Conservation (phyloP, 2,329 filamentous ascomycete genomes). For the Sphaerulina musiva region DNA sequence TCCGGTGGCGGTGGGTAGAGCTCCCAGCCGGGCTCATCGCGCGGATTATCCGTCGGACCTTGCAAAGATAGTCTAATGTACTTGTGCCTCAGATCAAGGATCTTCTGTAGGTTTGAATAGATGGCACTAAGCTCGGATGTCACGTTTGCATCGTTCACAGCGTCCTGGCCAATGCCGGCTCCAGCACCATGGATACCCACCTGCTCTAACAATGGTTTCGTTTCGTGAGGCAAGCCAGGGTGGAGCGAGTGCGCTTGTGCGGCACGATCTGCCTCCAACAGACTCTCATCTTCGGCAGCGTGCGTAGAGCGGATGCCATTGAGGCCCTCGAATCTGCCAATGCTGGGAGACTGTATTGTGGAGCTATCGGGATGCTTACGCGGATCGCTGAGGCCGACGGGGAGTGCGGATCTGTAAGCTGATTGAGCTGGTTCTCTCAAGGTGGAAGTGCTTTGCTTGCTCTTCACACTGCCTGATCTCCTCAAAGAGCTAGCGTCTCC, state of each 20-base stretch:
- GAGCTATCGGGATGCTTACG: slow-evolving; percentile 29
- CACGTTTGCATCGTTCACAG: slow-evolving; percentile 69
- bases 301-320: slow-evolving; percentile 12
- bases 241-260: slow-evolving; percentile 47
- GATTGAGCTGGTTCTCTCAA: slow-evolving; percentile 9
- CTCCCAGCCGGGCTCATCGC: slow-evolving; percentile 72
- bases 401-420: slow-evolving; percentile 32
- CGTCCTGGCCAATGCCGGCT: slow-evolving; percentile 56
- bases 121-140: slow-evolving; percentile 78
- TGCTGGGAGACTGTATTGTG: slow-evolving; percentile 29
- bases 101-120: slow-evolving; percentile 81
- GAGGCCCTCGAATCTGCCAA: slow-evolving; percentile 27
- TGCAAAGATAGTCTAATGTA: slow-evolving; percentile 85
- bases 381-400: slow-evolving; percentile 32
- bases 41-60: slow-evolving; percentile 75
- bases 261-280: slow-evolving; percentile 44
- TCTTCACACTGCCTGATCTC: slow-evolving; percentile 40
- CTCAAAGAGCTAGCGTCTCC: slow-evolving; percentile 34
- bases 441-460: slow-evolving; percentile 32
- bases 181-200: slow-evolving; percentile 54
- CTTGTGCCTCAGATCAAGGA: slow-evolving; percentile 80
- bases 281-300: slow-evolving; percentile 22
- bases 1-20: slow-evolving; percentile 90
- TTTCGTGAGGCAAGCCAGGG: slow-evolving; percentile 49
- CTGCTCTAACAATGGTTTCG: slow-evolving; percentile 48